Base-by-base conservation (phyloP, 495 filamentous ascomycete species). In the Trichoderma asperelloides region DNA sequence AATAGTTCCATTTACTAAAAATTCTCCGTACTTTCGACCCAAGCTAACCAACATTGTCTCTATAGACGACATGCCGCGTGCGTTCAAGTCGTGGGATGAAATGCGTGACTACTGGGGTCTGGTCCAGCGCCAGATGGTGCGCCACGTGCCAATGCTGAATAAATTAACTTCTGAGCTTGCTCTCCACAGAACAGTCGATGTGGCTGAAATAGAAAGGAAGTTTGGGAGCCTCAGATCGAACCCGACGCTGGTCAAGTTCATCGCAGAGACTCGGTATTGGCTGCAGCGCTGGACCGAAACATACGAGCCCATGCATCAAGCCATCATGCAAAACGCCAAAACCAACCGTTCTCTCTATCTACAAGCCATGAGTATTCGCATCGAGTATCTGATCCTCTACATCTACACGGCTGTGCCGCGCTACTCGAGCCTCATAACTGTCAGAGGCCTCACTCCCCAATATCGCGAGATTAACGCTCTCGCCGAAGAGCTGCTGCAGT, bases 251-350 rank as follows among this genome's bases (percentile, higher is more conserved):
- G 68, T 71, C 66, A 77, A 47, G 63, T 78, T 75, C 49, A 73
- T 78, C 18, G 71, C 64, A 57, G 74, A 75, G 63, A 76, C 75
- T n/a, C 76, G 75, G 45, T 77, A 68, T 66, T 76, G 77, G 37
- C 33, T 69, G 43, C 41, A 65, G 25, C 13, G 63, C 28, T 65
- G 62, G 51, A 68, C 66, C 23, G 62, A 51, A 40, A 49, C 65
- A 65, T 74, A 68, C 66, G 33, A 72, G 25, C 39, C 64, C 18
- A 25, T 65, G 27, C 49, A 65, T 45, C 64, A 65, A 28, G 18
- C 64, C 2, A 9, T 49, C n/a, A 6, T 47, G 1, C 16, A 25
- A n/a, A 51, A 65, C 39, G 43, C 40, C 39, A 16, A 49, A n/a
- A 49, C 7, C 5, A 41, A 65, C 18, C 43, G n/a, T 6, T n/a